Conservation (phyloP, 108 stramenopile species). For the Skeletonema grethae region DNA sequence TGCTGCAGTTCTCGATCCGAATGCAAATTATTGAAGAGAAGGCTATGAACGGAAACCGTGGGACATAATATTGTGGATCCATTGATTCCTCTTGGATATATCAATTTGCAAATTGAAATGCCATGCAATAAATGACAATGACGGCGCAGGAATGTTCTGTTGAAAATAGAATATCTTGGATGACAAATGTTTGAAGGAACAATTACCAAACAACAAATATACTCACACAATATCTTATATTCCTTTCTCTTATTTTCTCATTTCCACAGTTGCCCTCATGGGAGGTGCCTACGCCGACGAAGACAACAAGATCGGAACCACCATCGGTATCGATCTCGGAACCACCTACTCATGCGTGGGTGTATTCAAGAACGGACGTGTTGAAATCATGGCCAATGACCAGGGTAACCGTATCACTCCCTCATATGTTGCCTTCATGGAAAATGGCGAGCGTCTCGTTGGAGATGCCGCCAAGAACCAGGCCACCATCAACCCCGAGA, state of each 20-base stretch:
- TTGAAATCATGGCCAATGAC: conserved; percentile 98
- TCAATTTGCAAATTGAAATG: not conserved
- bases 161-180: not conserved
- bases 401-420: conserved; percentile 99
- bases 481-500: conserved; percentile 96
- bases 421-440: conserved; percentile 94
- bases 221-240: not conserved
- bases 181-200: not conserved
- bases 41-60: not conserved
- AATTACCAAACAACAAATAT: not conserved
- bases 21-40: not conserved
- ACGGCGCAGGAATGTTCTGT: not conserved
- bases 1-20: not conserved
- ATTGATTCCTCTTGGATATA: not conserved
- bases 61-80: no score
- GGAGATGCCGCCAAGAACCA: conserved; percentile 99
- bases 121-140: not conserved
- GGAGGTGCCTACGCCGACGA: conserved; percentile 51
- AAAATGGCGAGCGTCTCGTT: conserved; percentile 91
- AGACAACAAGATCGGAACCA: conserved; percentile 65
- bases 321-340: conserved; percentile 90
- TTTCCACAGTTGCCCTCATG: conserved; percentile 57
- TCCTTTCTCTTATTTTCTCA: not conserved
- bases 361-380: conserved; percentile 96
- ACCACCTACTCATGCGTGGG: conserved; percentile 99